Evolutionary conservation across 441 rosid species (phyloP), one percentile per base, ranked within the genome.

Genomic region (Erodium texanum): DNA sequence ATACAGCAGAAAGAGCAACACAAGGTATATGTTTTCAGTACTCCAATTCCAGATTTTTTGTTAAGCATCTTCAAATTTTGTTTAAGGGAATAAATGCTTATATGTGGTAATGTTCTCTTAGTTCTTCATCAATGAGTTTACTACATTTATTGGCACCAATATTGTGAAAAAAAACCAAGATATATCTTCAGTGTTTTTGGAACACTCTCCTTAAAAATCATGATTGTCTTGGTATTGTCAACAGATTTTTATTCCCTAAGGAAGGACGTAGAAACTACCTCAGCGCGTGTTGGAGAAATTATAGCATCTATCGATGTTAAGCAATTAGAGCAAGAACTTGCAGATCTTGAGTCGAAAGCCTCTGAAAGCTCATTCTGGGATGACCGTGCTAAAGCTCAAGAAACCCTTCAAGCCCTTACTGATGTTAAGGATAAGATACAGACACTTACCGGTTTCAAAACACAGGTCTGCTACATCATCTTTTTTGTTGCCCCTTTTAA

Each of bases 211-310:
- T 56, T 9, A 6, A 64, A 66, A 1, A 29, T 62, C 11, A 7
- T 15, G 15, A 68, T 70, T 29, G 2, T 72, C 24, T 23, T 72
- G 70, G n/a, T 29, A 23, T 67, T 63, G 34, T 41, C 50, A 43
- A 69, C 85, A 93, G 97, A 89, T 76, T 90, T 93, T 76, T 90
- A 89, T 76, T 78, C 86, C 68, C 74, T 89, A 74, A 83, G 98
- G 74, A 89, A 78, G 73, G 98, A 87, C 66, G 97, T 93, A 27
- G 96, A 90, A 77, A 56, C 68, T 67, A 84, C 86, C 70, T 77
- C 90, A 11, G 83, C 69, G 73, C 88, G 84, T 29, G 93, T 89
- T 58, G 82, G 86, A 75, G 97, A 90, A 76, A 79, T 86, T 10
- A 83, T 87, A 76, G 78, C 68, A 50, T 82, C 98, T 65, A 75